Percentiles rank a stretch among this genome's conserved stretches.
These are phyloP conservation scores for Colletotrichum lentis DNA, from an alignment of 2,329 filamentous ascomycete genomes.

Conservation along the genomic window DNA sequence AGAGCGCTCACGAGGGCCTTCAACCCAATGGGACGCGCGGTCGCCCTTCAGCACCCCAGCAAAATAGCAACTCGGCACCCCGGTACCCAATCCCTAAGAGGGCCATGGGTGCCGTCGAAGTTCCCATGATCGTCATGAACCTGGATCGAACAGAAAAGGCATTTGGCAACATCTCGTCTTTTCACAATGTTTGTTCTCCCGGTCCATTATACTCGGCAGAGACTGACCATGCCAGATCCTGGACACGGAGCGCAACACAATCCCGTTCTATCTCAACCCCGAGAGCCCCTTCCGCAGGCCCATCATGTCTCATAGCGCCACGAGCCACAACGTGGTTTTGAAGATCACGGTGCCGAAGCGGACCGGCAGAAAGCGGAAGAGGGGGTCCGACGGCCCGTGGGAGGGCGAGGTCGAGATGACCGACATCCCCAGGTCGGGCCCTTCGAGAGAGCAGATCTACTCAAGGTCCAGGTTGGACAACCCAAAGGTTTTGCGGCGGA, in stretches of 20 bases:
- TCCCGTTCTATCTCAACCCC: slow-evolving; percentile 79
- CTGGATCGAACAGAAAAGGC: slow-evolving; percentile 54
- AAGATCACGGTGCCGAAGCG: slow-evolving; percentile 87
- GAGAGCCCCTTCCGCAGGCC: slow-evolving; percentile 82
- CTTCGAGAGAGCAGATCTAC: slow-evolving; percentile 44
- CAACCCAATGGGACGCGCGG: background rate
- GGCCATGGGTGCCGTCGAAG: slow-evolving; percentile 52
- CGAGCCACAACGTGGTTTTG: slow-evolving; percentile 84
- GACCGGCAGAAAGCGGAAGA: slow-evolving; percentile 85
- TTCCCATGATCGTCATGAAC: slow-evolving; percentile 55
- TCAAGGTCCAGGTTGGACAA: slow-evolving; percentile 61
- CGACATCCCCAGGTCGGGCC: slow-evolving; percentile 36
- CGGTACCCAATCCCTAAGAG: slow-evolving; percentile 48
- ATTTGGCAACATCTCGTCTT: slow-evolving; percentile 51
- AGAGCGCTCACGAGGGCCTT: background rate
- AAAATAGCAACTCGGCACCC: slow-evolving; percentile 31
- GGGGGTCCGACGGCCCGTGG: slow-evolving; percentile 75
- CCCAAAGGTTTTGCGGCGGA: slow-evolving; percentile 65
- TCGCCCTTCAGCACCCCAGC: background rate
- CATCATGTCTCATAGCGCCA: slow-evolving; percentile 76
- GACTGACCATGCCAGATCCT: slow-evolving; percentile 50
- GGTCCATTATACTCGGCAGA: background rate
- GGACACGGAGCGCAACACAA: slow-evolving; percentile 58
- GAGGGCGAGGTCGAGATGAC: slow-evolving; percentile 52
- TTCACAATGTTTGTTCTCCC: slow-evolving; percentile 49